A percentile compares a stretch with the other conserved stretches of the same genome.
Evolutionary conservation across 2,329 filamentous ascomycete species (phyloP).

Genomic region (Fusarium pilosicola): DNA sequence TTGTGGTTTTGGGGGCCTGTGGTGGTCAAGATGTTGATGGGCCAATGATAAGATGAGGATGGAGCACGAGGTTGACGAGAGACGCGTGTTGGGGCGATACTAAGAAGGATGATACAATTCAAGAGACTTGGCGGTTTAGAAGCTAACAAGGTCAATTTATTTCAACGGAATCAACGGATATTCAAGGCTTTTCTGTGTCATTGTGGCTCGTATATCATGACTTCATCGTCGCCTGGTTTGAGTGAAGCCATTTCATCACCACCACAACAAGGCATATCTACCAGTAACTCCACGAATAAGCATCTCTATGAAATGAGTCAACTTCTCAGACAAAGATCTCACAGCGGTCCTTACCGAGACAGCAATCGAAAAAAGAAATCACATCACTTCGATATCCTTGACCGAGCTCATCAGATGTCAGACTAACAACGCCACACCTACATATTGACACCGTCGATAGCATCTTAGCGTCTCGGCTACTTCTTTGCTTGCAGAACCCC

Average conservation of each 20-base stretch:
- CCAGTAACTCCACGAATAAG: background rate
- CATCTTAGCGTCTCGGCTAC: background rate
- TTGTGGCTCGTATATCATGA: background rate
- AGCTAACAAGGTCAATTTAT: background rate
- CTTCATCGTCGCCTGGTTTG: background rate
- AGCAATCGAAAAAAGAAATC: background rate
- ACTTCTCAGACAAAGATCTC: too few relatives aligned
- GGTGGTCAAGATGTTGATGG: background rate
- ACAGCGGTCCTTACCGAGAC: background rate
- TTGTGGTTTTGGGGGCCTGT: constrained; percentile 5
- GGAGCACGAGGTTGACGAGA: constrained; percentile 35
- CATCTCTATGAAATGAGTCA: background rate
- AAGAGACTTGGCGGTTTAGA: background rate
- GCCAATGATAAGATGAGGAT: constrained; percentile 33
- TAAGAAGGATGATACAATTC: background rate
- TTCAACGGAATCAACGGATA: background rate
- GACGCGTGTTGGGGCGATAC: constrained; percentile 7
- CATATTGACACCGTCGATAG: background rate
- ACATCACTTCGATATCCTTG: background rate
- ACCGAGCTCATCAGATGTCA: constrained; percentile 13
- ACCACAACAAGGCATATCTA: background rate
- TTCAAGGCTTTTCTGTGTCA: background rate
- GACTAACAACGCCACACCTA: constrained; percentile 8
- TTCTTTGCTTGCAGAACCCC: background rate
- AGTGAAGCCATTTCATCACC: background rate